phyloP scores from a whole-genome alignment of 2,329 filamentous ascomycete genomes.

The Westerdykella aurantiaca region DNA sequence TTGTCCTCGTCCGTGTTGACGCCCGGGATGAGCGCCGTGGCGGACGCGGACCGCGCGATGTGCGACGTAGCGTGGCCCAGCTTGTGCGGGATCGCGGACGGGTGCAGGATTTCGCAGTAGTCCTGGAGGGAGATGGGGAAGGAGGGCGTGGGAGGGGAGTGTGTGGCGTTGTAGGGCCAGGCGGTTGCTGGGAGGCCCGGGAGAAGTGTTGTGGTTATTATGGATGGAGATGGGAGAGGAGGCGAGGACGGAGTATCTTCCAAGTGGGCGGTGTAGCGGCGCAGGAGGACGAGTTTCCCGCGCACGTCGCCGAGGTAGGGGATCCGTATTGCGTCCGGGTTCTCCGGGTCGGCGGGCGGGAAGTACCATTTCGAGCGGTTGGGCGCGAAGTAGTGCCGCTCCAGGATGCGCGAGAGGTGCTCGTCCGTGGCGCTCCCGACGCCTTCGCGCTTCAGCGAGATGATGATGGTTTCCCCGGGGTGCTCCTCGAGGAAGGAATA shows the following conservation, averaged over 20 bases:
- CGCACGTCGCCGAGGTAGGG: slow-evolving; percentile 73
- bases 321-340: slow-evolving; percentile 37
- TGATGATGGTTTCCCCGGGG: slow-evolving; percentile 73
- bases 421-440: slow-evolving; percentile 72
- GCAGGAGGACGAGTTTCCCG: slow-evolving; percentile 76
- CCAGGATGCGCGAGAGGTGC: slow-evolving; percentile 68
- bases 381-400: slow-evolving; percentile 61
- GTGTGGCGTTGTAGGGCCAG: slow-evolving; percentile 87
- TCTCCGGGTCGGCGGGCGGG: slow-evolving; percentile 53
- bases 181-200: slow-evolving; percentile 52
- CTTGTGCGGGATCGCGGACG: slow-evolving; percentile 72
- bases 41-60: slow-evolving; percentile 59
- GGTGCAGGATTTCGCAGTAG: slow-evolving; percentile 81
- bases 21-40: slow-evolving; percentile 36
- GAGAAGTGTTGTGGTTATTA: not conserved
- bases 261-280: slow-evolving; percentile 65
- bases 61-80: slow-evolving; percentile 68
- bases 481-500: slow-evolving; percentile 72
- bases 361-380: slow-evolving; percentile 62
- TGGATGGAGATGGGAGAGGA: slow-evolving; percentile 5
- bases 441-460: slow-evolving; percentile 89
- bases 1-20: slow-evolving; percentile 34
- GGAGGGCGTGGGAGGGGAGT: slow-evolving; percentile 52
- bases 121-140: slow-evolving; percentile 83
- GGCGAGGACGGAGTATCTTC: slow-evolving; percentile 39